phyloP scores from a whole-genome alignment of 805 yeast species.

The Candida takata region DNA sequence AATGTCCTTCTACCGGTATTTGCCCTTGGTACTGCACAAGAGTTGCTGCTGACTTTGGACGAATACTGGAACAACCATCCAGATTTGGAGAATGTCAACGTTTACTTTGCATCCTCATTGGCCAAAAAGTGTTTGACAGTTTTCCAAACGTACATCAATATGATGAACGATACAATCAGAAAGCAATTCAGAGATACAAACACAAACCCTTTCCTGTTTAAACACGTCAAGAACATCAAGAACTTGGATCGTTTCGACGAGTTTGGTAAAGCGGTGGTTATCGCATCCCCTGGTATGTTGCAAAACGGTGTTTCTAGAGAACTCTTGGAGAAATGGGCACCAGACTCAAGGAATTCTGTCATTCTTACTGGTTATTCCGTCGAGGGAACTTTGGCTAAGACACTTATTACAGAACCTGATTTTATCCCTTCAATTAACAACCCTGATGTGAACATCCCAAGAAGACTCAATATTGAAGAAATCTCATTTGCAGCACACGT shows the following conservation, averaged over 20 bases:
- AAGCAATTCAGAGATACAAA: conserved; percentile 68
- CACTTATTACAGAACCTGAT: conserved; percentile 77
- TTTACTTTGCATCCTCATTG: conserved; percentile 86
- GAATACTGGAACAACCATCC: conserved; percentile 89
- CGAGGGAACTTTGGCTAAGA: conserved; percentile 97
- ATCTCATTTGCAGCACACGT: conserved; percentile 99
- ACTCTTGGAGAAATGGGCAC: conserved; percentile 92
- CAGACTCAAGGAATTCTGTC: conserved; percentile 85
- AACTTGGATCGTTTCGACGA: conserved; percentile 84
- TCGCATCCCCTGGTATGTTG: conserved; percentile 98
- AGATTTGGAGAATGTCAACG: conserved; percentile 74
- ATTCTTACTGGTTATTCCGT: conserved; percentile 95
- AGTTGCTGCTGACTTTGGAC: conserved; percentile 78
- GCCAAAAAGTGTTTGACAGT: conserved; percentile 97
- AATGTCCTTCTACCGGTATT: conserved; percentile 89
- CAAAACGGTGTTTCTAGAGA: conserved; percentile 94
- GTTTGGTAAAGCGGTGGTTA: conserved; percentile 90
- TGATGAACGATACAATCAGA: conserved; percentile 92
- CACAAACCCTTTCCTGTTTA: conserved; percentile 86
- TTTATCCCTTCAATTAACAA: conserved; percentile 81
- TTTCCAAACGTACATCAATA: conserved; percentile 90
- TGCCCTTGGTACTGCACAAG: conserved; percentile 97
- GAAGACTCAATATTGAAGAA: conserved; percentile 84
- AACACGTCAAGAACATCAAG: conserved; percentile 71
- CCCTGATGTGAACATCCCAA: conserved; percentile 78